phyloP scores from a whole-genome alignment of 495 filamentous ascomycete species.

The Aspergillus asperescens region DNA sequence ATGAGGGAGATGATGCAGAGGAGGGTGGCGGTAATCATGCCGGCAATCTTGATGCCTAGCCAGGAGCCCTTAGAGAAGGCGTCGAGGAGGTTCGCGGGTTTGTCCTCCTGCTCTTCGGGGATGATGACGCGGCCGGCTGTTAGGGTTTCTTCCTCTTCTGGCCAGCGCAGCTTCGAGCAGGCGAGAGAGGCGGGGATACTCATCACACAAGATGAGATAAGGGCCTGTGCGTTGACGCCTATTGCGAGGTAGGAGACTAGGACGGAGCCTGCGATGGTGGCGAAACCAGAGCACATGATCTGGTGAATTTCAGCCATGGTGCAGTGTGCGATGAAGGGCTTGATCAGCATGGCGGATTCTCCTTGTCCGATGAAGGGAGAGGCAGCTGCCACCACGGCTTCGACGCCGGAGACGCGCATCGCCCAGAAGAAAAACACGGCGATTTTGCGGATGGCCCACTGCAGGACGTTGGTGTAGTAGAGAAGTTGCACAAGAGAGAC shows the following conservation, averaged over 20 bases:
- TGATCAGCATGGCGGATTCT: conserved; percentile 88
- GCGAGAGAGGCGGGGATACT: conserved; percentile 84
- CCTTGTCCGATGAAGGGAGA: conserved; percentile 93
- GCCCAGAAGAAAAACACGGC: conserved; percentile 87
- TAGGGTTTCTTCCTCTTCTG: conserved; percentile 78
- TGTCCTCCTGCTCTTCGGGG: conserved; percentile 64
- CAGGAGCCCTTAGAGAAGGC: conserved; percentile 84
- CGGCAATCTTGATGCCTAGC: conserved; percentile 83
- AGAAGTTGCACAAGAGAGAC: conserved; percentile 77
- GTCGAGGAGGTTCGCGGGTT: conserved; percentile 70
- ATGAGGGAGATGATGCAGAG: conserved; percentile 84
- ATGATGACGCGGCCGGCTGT: conserved; percentile 74
- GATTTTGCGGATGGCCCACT: conserved; percentile 84
- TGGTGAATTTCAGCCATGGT: conserved; percentile 85
- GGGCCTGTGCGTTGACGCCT: conserved; percentile 73
- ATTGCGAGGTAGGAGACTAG: conserved; percentile 75
- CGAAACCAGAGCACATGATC: conserved; percentile 76
- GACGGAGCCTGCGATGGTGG: conserved; percentile 65
- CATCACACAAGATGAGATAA: conserved; percentile 89
- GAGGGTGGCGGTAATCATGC: conserved; percentile 73
- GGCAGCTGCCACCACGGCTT: conserved; percentile 88
- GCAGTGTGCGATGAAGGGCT: conserved; percentile 75
- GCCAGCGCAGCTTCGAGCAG: conserved; percentile 80
- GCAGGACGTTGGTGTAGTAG: conserved; percentile 70
- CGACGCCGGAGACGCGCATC: conserved; percentile 85